Evolutionary conservation across 2,329 filamentous ascomycete genomes (phyloP), one percentile per base, ranked within the genome.

Genomic region (Tolypocladium sp.): DNA sequence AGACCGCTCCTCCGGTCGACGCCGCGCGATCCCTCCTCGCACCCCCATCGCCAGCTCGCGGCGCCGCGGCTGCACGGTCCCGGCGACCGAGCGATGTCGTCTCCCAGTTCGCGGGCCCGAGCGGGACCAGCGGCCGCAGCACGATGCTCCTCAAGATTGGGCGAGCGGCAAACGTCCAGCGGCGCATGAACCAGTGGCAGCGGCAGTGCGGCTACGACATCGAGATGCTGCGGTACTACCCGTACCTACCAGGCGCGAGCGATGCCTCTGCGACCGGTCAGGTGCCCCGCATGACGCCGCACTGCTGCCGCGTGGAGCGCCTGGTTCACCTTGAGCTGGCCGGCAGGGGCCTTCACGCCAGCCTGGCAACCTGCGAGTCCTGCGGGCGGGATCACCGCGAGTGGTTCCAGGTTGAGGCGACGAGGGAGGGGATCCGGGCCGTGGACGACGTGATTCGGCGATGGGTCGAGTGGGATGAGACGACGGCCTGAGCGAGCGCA

Each of bases 401-500:
- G 76, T 99, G 93, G 93, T 99, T 99, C 71, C 90, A 95, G 74
- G 86, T 97, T 1, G 85, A 90, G 62, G 90, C 90, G 0, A 87
- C 79, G 27, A 82, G 86, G 63, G 81, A 87, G 35, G 90, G 87
- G 0, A 80, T 97, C 3, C 83, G 80, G 61, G 80, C 82, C 76
- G 78, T 84, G 77, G 77, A 84, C 63, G 79, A 89, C 64, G 84
- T 92, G 60, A 86, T 96, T 46, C 84, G 87, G 68, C 77, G 91
- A 64, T 99, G 94, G 94, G 86, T 92, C 10, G 83, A 83, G 13
- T 97, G 92, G 91, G 90, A 88, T 58, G 88, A 90, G 72, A 73
- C 56, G n/a, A 65, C 61, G 33, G 57, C 27, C 1, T 63, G 44
- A 60, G 17, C 20, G 49, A 13, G 17, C 17, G 38, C 38, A 8